These are phyloP conservation scores for Pachyrhizus erosus DNA, from an alignment of 306 rosid genomes.

Conservation along the genomic window DNA sequence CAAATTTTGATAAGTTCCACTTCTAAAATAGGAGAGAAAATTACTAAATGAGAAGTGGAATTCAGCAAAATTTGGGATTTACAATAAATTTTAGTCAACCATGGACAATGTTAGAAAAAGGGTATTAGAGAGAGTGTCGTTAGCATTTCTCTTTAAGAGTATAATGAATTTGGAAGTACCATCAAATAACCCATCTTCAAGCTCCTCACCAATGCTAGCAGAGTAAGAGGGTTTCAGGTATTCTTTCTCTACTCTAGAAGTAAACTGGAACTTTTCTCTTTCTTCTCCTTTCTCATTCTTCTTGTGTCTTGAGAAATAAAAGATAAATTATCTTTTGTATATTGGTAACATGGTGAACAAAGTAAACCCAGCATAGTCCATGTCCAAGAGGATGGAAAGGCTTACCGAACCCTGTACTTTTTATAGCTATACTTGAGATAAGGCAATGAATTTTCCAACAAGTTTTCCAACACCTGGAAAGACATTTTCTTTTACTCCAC, in stretches of 20 bases:
- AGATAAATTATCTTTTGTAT: constrained; percentile 38
- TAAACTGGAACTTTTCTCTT: constrained; percentile 65
- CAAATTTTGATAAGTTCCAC: too few species aligned
- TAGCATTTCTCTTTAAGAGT: too few species aligned
- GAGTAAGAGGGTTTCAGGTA: constrained; percentile 90
- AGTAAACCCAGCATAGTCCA: constrained; percentile 16
- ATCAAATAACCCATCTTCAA: constrained; percentile 97
- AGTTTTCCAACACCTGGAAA: constrained; percentile 85
- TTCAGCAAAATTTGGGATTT: too few species aligned
- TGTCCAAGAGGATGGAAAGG: constrained; percentile 12
- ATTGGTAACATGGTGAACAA: constrained; percentile 29
- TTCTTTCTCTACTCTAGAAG: constrained; percentile 94
- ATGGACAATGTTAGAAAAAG: too few species aligned
- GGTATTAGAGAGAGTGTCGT: too few species aligned
- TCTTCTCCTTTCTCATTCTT: constrained; percentile 68
- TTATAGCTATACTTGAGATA: constrained; percentile 87
- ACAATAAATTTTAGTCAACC: too few species aligned
- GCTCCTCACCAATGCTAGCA: constrained; percentile 92
- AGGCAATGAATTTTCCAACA: constrained; percentile 87
- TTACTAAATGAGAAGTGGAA: too few species aligned
- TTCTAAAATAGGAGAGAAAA: too few species aligned
- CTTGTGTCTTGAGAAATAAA: constrained; percentile 64
- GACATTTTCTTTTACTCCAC: constrained; percentile 21
- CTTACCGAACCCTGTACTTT: constrained; percentile 84
- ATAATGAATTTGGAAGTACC: constrained; percentile 56